These are phyloP conservation scores for Nemania sp. DNA, from an alignment of 2,329 filamentous ascomycete genomes.

Conservation along the genomic window DNA sequence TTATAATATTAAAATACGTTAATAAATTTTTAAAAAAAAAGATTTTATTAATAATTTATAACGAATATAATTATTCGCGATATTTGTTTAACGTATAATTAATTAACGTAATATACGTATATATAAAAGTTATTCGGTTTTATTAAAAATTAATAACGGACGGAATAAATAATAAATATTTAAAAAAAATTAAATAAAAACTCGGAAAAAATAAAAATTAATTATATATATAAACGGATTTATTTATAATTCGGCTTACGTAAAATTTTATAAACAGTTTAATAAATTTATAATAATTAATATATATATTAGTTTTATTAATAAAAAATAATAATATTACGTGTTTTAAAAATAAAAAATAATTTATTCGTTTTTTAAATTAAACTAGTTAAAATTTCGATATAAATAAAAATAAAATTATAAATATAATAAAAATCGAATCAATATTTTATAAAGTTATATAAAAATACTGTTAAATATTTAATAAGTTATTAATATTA, in stretches of 20 bases:
- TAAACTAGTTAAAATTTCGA: not conserved
- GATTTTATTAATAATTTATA: not conserved
- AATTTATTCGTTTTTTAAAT: not conserved
- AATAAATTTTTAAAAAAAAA: not conserved
- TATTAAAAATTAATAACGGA: not conserved
- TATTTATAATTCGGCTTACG: not conserved
- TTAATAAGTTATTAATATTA: not conserved
- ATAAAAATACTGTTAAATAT: no score
- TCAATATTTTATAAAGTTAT: not conserved
- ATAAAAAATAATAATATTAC: not conserved
- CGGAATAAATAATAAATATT: not conserved
- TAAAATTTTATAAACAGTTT: not conserved
- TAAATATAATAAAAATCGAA: not conserved
- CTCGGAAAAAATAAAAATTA: not conserved
- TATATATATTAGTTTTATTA: not conserved
- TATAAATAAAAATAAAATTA: not conserved
- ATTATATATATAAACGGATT: not conserved
- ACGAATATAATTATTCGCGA: not conserved
- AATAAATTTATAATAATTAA: not conserved
- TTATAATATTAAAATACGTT: not conserved
- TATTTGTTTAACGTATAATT: not conserved
- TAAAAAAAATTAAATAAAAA: not conserved
- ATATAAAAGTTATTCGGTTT: not conserved
- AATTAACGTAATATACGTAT: not conserved
- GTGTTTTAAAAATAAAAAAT: not conserved